Conservation (phyloP, 2,329 filamentous ascomycete species). For the Aspergillus niger region DNA sequence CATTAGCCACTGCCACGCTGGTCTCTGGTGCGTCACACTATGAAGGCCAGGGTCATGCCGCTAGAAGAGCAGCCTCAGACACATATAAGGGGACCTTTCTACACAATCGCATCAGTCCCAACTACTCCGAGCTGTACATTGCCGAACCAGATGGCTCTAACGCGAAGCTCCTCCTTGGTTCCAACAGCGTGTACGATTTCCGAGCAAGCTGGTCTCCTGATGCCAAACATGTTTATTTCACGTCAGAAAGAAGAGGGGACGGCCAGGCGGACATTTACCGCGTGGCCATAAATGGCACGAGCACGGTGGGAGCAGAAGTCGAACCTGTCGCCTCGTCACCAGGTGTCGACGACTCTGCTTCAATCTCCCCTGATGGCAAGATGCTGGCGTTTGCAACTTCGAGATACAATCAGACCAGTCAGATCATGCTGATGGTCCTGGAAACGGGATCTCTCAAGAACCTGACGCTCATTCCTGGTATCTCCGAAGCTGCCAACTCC, state of each 20-base stretch:
- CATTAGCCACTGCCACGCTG: no score
- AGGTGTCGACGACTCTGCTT: slow-evolving; percentile 41
- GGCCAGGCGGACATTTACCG: slow-evolving; percentile 48
- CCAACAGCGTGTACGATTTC: slow-evolving; percentile 40
- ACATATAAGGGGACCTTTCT: slow-evolving; percentile 22
- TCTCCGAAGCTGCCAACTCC: slow-evolving; percentile 13
- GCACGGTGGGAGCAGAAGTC: background rate
- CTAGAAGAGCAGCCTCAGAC: no score
- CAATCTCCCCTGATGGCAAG: slow-evolving; percentile 43
- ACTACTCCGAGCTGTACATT: slow-evolving; percentile 31
- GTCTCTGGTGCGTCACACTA: no score
- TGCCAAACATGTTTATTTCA: slow-evolving; percentile 46
- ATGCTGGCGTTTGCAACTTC: slow-evolving; percentile 43
- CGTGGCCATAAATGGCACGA: slow-evolving; percentile 37
- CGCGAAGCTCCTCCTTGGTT: slow-evolving; percentile 35
- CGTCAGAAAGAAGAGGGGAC: slow-evolving; percentile 42
- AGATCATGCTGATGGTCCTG: slow-evolving; percentile 44
- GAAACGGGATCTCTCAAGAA: slow-evolving; percentile 35
- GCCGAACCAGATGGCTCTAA: slow-evolving; percentile 45
- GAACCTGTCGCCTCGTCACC: slow-evolving; percentile 33
- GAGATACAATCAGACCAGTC: slow-evolving; percentile 38
- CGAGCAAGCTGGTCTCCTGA: slow-evolving; percentile 44
- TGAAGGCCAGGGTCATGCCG: no score
- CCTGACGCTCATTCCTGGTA: slow-evolving; percentile 37
- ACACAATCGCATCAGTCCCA: slow-evolving; percentile 43